phyloP scores from a whole-genome alignment of 108 stramenopile genomes.

The Epipyxis sp. region DNA sequence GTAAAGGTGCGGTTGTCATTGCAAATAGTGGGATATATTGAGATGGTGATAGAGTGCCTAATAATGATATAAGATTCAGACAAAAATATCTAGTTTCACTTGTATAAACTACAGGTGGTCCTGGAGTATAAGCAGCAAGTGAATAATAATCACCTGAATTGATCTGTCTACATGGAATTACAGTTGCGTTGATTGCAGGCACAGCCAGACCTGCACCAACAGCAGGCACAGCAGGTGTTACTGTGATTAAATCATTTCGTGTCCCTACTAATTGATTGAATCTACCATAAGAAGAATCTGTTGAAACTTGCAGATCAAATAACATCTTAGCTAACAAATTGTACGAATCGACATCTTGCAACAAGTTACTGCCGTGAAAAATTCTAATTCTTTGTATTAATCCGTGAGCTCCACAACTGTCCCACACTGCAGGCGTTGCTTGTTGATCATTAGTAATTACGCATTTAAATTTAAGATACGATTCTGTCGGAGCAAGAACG shows the following conservation, averaged over 20 bases:
- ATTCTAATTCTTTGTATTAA: too few species aligned
- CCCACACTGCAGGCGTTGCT: too few species aligned
- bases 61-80: neutral
- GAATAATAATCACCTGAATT: too few species aligned
- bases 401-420: constrained; percentile 6
- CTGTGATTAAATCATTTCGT: neutral
- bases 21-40: neutral
- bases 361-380: neutral
- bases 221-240: neutral
- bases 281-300: neutral
- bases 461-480: too few species aligned
- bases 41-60: neutral
- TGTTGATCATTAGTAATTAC: too few species aligned
- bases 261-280: neutral
- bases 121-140: too few species aligned
- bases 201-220: too few species aligned
- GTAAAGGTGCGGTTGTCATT: neutral
- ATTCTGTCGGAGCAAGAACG: too few species aligned
- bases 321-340: neutral
- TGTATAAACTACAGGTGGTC: too few species aligned
- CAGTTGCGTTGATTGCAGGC: too few species aligned
- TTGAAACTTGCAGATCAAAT: too few species aligned
- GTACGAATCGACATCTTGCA: neutral
- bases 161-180: too few species aligned
- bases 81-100: neutral